Percentiles rank a stretch among this genome's conserved stretches.
phyloP scores from a whole-genome alignment of 345 rosid species.

The Anastatica hierochuntica region DNA sequence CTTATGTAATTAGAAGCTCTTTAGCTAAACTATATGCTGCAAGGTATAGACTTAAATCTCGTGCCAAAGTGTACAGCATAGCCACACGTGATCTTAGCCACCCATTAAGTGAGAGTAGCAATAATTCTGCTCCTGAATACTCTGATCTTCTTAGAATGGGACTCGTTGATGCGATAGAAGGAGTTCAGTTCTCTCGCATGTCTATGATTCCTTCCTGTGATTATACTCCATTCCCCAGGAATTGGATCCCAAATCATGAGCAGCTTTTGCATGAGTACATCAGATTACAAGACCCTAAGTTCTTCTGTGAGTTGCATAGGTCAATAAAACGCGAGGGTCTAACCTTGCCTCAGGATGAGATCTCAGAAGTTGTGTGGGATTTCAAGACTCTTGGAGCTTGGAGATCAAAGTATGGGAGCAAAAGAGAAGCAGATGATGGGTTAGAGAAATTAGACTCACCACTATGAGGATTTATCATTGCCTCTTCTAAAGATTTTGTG shows the following conservation, averaged over 20 bases:
- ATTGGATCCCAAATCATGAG: conserved; percentile 86
- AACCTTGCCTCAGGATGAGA: conserved; percentile 80
- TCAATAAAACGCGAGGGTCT: conserved; percentile 55
- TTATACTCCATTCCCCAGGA: conserved; percentile 82
- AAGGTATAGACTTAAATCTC: conserved; percentile 86
- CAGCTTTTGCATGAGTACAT: conserved; percentile 66
- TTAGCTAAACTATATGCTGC: conserved; percentile 95
- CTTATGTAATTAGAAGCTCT: conserved; percentile 86
- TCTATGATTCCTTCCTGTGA: conserved; percentile 88
- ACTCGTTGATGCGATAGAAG: conserved; percentile 85
- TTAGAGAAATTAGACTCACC: conserved; percentile 10
- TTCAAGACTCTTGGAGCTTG: conserved; percentile 72
- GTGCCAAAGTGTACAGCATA: conserved; percentile 83
- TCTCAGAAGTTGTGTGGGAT: conserved; percentile 77
- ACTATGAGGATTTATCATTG: conserved; percentile 1
- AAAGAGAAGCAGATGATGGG: conserved; percentile 25
- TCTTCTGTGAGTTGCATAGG: conserved; percentile 60
- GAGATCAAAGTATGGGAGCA: conserved; percentile 34
- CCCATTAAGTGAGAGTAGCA: conserved; percentile 73
- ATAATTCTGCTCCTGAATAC: conserved; percentile 85
- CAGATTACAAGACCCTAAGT: conserved; percentile 68
- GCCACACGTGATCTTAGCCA: conserved; percentile 80
- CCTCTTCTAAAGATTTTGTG: neutral
- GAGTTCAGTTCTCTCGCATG: conserved; percentile 91
- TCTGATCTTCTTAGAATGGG: conserved; percentile 96